Evolutionary conservation across 768 basidiomycete species (phyloP).

Genomic region (Calocera viscosa): DNA sequence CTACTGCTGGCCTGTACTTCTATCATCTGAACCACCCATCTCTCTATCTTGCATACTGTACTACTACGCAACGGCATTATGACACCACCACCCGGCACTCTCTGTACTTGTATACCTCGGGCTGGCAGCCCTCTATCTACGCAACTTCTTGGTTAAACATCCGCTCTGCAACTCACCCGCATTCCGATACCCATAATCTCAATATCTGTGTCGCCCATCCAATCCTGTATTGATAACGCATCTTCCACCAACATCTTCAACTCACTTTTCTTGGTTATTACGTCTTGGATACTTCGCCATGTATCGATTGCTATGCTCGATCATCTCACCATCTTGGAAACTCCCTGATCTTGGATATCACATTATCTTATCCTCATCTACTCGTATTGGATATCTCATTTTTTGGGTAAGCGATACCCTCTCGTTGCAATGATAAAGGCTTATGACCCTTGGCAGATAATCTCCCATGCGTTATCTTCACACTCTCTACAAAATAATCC

Average conservation of each 20-base stretch:
- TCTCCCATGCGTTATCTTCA: no score
- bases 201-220: no score
- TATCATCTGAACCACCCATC: neutral
- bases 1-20: neutral
- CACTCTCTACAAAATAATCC: no score
- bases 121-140: neutral
- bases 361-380: no score
- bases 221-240: no score
- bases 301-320: no score
- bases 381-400: neutral
- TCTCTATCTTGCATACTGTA: neutral
- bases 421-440: constrained; percentile 11
- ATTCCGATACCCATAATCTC: no score
- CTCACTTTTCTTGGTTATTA: no score
- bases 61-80: neutral
- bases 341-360: no score
- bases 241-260: no score
- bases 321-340: no score
- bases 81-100: neutral
- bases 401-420: constrained; percentile 11
- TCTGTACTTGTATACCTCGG: neutral
- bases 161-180: neutral
- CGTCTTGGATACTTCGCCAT: no score
- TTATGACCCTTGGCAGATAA: neutral
- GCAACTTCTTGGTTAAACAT: neutral